phyloP scores from a whole-genome alignment of 2,329 filamentous ascomycete genomes.

The Didymellaceae sp. region DNA sequence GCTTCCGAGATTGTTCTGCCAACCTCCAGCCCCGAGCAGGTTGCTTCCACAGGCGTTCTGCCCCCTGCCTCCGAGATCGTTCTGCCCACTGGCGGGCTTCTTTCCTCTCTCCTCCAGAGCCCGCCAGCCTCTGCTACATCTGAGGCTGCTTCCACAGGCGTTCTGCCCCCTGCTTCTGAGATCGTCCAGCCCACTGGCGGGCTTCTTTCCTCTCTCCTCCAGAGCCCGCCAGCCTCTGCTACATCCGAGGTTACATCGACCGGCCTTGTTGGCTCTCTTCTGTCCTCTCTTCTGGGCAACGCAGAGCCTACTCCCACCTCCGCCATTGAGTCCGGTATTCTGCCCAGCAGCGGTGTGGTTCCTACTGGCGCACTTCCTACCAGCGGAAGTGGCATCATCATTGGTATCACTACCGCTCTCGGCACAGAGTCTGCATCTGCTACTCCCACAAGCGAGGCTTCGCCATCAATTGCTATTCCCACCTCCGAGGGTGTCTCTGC shows the following conservation, averaged over 20 bases:
- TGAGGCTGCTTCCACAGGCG: slow-evolving; percentile 10
- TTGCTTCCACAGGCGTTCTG: slow-evolving; percentile 25
- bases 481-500: slow-evolving; percentile 27
- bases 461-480: slow-evolving; percentile 28
- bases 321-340: slow-evolving; percentile 33
- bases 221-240: too few species aligned
- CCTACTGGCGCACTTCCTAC: slow-evolving; percentile 24
- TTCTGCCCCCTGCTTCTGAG: slow-evolving; percentile 10
- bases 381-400: slow-evolving; percentile 35
- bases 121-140: slow-evolving; percentile 15
- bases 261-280: slow-evolving; percentile 19
- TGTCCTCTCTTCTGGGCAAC: slow-evolving; percentile 22
- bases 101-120: slow-evolving; percentile 23
- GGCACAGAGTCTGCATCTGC: slow-evolving; percentile 29
- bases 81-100: slow-evolving; percentile 16
- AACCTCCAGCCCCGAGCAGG: too few species aligned
- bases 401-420: slow-evolving; percentile 46
- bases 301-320: slow-evolving; percentile 21
- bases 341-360: slow-evolving; percentile 29
- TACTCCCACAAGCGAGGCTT: slow-evolving; percentile 18
- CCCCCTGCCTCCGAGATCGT: slow-evolving; percentile 14
- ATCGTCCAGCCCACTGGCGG: slow-evolving; percentile 12
- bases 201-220: slow-evolving; percentile 24
- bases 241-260: too few species aligned
- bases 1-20: slow-evolving; percentile 17